Conservation (phyloP, 306 rosid genomes). For the Hippophae tibetana region DNA sequence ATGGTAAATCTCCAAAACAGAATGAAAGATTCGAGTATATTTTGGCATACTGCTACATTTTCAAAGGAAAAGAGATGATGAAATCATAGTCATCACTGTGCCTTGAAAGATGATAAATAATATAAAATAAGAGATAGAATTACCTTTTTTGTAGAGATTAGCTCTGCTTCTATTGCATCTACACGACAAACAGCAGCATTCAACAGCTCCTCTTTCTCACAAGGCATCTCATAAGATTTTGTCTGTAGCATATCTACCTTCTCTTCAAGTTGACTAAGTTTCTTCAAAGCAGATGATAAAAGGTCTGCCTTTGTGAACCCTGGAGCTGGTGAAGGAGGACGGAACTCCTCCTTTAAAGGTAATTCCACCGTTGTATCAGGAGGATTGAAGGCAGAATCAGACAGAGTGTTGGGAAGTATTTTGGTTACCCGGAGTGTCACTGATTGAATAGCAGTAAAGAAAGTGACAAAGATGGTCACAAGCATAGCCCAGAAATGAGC, state of each 20-base stretch:
- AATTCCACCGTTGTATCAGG: constrained; percentile 22
- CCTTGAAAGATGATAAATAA: background rate
- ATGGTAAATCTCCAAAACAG: no score
- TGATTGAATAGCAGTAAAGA: constrained; percentile 33
- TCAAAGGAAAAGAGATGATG: background rate
- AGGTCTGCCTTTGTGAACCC: constrained; percentile 27
- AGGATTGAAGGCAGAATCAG: constrained; percentile 21
- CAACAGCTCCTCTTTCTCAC: constrained; percentile 72
- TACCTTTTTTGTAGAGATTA: constrained; percentile 76
- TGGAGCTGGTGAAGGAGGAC: constrained; percentile 54
- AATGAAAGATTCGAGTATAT: no score
- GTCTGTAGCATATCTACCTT: constrained; percentile 56
- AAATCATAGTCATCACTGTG: background rate
- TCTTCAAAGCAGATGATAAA: constrained; percentile 46
- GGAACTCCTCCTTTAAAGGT: constrained; percentile 36
- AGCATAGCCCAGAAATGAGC: constrained; percentile 37
- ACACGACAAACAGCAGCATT: constrained; percentile 87
- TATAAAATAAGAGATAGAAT: constrained; percentile 7
- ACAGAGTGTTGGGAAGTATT: constrained; percentile 18
- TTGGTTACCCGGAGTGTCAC: constrained; percentile 23
- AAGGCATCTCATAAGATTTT: constrained; percentile 73
- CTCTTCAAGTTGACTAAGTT: constrained; percentile 63
- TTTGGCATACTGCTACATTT: background rate
- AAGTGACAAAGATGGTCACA: constrained; percentile 46
- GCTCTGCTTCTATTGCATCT: constrained; percentile 85